Conservation (phyloP, 2,329 filamentous ascomycete species). For the Xylaria multiplex region DNA sequence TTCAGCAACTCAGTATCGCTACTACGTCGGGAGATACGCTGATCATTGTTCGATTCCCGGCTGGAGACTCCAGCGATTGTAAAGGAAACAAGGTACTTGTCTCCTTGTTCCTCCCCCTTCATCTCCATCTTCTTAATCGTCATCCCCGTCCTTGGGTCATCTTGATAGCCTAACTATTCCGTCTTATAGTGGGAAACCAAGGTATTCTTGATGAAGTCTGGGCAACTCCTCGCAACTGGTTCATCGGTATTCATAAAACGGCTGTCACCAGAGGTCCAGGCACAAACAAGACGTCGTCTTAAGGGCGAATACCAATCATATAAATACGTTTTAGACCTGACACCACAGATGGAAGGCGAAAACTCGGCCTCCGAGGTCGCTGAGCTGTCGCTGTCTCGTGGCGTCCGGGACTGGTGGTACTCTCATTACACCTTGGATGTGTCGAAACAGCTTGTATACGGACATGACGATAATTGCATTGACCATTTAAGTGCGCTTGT, state of each 20-base stretch:
- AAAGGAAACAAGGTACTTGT: constrained; percentile 24
- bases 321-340: constrained; percentile 70
- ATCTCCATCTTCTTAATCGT: no score
- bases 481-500: constrained; percentile 19
- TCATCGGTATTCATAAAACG: constrained; percentile 60
- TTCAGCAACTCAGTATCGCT: constrained; percentile 9
- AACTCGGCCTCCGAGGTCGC: constrained; percentile 69
- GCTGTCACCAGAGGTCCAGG: constrained; percentile 56
- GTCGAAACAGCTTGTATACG: constrained; percentile 54
- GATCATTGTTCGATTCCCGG: constrained; percentile 30
- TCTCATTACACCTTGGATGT: constrained; percentile 52
- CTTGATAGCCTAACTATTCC: not conserved
- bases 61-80: constrained; percentile 30
- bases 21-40: constrained; percentile 33
- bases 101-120: not conserved
- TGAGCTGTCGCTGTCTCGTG: constrained; percentile 66
- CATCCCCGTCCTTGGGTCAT: not conserved
- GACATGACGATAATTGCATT: constrained; percentile 58
- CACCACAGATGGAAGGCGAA: constrained; percentile 69
- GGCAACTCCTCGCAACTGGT: constrained; percentile 57
- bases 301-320: constrained; percentile 38
- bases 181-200: constrained; percentile 48
- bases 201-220: constrained; percentile 57
- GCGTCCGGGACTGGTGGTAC: constrained; percentile 65
- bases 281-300: constrained; percentile 52